Base-by-base conservation (phyloP, 345 rosid species). In the Bruguiera sexangula region DNA sequence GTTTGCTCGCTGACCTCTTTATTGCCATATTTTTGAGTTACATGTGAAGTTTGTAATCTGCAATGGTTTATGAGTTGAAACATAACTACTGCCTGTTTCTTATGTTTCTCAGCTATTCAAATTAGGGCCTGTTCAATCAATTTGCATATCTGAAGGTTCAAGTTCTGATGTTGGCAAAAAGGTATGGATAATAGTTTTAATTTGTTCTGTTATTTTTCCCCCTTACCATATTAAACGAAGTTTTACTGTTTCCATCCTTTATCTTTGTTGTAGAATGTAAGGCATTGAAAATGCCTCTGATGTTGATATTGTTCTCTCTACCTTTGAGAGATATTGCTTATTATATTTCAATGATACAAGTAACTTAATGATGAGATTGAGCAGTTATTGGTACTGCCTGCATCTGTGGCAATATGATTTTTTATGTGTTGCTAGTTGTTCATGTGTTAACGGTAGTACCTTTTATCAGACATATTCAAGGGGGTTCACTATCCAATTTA, bases 401-500 rank as follows among this genome's bases (percentile, higher is more conserved):
- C 65, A 37, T 26, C 56, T 30, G 18, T 59, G 31, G 26, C 32
- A 69, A 27, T 52, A 27, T 76, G 60, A 53, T 69, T 69, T 22
- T 67, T 68, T 37, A 76, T 69, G 64, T 31, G 52, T 50, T 66
- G 31, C 68, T 21, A 65, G 77, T 68, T 78, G 71, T 70, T 70
- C 56, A 22, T 60, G 34, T 71, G 60, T 73, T 73, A 71, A 78
- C 73, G 29, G 22, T 69, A 71, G 75, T 66, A 71, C 62, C 63
- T 72, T 67, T 83, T 68, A 81, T 76, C 96, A 90, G 99, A 85
- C 77, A 76, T 82, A 81, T 79, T 85, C 97, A 32, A 78, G 79
- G 73, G 96, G 89, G 77, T 70, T 86, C 77, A 72, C 71, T 56
- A 77, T 95, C 73, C 82, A 77, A 20, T 92, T 95, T 85, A 84